Evolutionary conservation across 345 rosid genomes (phyloP), one percentile per base, ranked within the genome.

Genomic region (Gynandropsis gynandra): DNA sequence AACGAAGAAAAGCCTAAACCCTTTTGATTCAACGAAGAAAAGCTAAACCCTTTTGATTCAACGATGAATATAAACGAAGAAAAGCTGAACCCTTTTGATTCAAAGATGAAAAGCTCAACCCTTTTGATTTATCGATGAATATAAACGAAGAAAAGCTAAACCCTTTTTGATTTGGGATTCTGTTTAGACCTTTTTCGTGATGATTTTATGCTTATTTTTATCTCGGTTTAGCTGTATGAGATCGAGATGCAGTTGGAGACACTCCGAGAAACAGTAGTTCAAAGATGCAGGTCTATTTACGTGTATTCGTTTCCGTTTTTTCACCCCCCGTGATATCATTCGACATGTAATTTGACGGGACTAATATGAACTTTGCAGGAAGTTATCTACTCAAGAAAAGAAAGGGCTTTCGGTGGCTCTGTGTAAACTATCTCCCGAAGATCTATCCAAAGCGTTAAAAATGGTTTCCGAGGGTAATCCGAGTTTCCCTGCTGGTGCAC

Each of bases 391-490:
- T 40, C 82, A 79, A 62, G 95, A 85, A 60, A 81, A 81, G 68
- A 79, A 71, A 54, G 81, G 72, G 43, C 80, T 85, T 1, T 78
- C 75, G 48, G 59, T 68, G 31, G 86, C 84, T 54, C 72, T 81
- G 7, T 61, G 79, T 3, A 72, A 64, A 18, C 68, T 85, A 59
- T 72, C 80, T 16, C 76, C 84, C 1, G 81, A 79, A 59, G 87
- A 85, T 64, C 73, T 81, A 10, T 64, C 64, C 9, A 79, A 72
- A 70, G 95, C 87, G 13, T 47, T 81, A 48, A 81, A 85, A 60
- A 85, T 85, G 42, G 89, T 85, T 55, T 82, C 95, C 16, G 82
- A 75, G 59, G 59, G 71, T 54, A 74, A 81, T 66, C 95, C 89
- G 16, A 67, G 56, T 42, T 81, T 85, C 50, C 77, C 76, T 41